A percentile compares a stretch with the other conserved stretches of the same genome.
Evolutionary conservation across 257 asterid species (phyloP).

Genomic region (Eucommia ulmoides): DNA sequence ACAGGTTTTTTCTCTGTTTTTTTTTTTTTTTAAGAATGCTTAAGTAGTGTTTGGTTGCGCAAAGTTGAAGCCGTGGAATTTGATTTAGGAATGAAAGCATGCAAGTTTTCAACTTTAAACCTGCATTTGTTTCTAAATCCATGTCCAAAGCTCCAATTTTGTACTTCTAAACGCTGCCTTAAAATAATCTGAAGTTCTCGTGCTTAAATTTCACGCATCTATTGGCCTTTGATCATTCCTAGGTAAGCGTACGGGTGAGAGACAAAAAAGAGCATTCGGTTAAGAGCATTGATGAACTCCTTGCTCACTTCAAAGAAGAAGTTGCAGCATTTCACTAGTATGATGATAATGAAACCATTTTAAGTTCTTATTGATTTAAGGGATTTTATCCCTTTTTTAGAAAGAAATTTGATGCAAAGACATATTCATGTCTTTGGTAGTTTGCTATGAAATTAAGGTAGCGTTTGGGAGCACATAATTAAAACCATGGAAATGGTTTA

Average conservation of each 20-base stretch:
- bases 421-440: too few relatives aligned
- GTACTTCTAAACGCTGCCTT: not conserved
- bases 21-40: conserved; percentile 4
- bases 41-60: not conserved
- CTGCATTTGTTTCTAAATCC: too few relatives aligned
- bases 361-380: too few relatives aligned
- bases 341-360: too few relatives aligned
- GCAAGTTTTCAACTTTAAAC: too few relatives aligned
- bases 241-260: conserved; percentile 76
- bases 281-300: conserved; percentile 45
- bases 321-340: conserved; percentile 52
- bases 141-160: not conserved
- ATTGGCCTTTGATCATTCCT: not conserved
- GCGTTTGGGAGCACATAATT: too few relatives aligned
- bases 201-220: not conserved
- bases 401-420: too few relatives aligned
- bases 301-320: conserved; percentile 42
- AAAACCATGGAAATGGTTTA: too few relatives aligned
- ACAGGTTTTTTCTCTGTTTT: conserved; percentile 33
- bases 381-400: too few relatives aligned
- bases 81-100: too few relatives aligned
- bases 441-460: too few relatives aligned
- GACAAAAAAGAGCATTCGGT: conserved; percentile 34
- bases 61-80: not conserved
- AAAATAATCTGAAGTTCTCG: not conserved